A percentile compares a stretch with the other conserved stretches of the same genome.
phyloP scores from a whole-genome alignment of 176 grass and related monocot species.

The Avena atlantica region DNA sequence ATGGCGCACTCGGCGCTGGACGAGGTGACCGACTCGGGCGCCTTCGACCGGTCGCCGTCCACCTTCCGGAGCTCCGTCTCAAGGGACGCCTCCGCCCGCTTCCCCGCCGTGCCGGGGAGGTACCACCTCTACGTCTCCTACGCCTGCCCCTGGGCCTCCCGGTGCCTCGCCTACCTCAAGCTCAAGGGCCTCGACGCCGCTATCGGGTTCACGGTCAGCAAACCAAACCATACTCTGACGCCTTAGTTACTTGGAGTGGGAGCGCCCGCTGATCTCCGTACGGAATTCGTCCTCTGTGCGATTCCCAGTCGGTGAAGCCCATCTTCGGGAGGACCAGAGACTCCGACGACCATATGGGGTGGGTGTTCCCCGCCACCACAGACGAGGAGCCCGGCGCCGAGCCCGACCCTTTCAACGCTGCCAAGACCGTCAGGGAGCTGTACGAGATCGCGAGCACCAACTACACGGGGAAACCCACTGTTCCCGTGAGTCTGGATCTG shows the following conservation, averaged over 20 bases:
- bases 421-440: slow-evolving; percentile 74
- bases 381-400: slow-evolving; percentile 73
- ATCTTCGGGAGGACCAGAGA: slow-evolving; percentile 89
- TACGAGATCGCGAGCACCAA: slow-evolving; percentile 83
- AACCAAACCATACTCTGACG: too few relatives aligned
- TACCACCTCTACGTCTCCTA: slow-evolving; percentile 99
- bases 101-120: slow-evolving; percentile 70
- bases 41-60: slow-evolving; percentile 78
- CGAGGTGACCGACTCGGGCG: slow-evolving; percentile 76
- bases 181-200: slow-evolving; percentile 86
- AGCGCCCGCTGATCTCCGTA: not conserved
- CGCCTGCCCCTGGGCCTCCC: slow-evolving; percentile 93
- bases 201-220: slow-evolving; percentile 70
- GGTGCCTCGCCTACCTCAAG: slow-evolving; percentile 88
- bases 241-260: too few relatives aligned
- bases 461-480: slow-evolving; percentile 83
- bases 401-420: slow-evolving; percentile 69
- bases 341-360: slow-evolving; percentile 78
- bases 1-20: slow-evolving; percentile 81
- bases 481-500: slow-evolving; percentile 63
- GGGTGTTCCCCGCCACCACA: slow-evolving; percentile 71
- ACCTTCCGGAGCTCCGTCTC: slow-evolving; percentile 87
- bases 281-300: not conserved
- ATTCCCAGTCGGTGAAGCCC: slow-evolving; percentile 68
- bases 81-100: slow-evolving; percentile 61